A percentile compares a stretch with the other conserved stretches of the same genome.
Conservation (phyloP, 257 asterid genomes). For the Verbascum thapsus region DNA sequence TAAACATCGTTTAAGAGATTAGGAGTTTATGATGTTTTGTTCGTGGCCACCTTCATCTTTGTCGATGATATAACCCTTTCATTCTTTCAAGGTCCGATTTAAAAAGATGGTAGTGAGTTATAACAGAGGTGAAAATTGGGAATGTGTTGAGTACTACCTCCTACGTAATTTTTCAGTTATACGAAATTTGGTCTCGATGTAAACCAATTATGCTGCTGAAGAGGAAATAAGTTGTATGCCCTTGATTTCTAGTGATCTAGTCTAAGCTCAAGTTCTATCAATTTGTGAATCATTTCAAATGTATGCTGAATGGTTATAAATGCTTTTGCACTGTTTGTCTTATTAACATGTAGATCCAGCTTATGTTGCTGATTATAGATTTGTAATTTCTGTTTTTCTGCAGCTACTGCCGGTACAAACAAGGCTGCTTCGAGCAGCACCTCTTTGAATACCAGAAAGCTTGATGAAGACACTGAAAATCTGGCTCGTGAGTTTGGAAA, state of each 20-base stretch:
- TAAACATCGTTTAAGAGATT: too few relatives aligned
- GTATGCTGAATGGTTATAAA: background rate
- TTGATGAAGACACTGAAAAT: constrained; percentile 92
- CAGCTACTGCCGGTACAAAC: constrained; percentile 86
- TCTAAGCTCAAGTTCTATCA: background rate
- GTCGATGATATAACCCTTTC: too few relatives aligned
- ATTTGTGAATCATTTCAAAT: background rate
- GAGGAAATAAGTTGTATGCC: background rate
- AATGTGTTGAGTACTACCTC: background rate
- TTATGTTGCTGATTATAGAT: constrained; percentile 17
- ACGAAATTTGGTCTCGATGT: background rate
- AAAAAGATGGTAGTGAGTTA: too few relatives aligned
- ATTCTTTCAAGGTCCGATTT: too few relatives aligned
- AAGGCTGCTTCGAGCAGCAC: constrained; percentile 85
- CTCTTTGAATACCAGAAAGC: constrained; percentile 81
- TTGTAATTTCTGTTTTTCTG: constrained; percentile 24
- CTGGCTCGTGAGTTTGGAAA: constrained; percentile 78
- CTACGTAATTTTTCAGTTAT: background rate
- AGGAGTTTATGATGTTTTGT: too few relatives aligned
- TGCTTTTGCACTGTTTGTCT: background rate
- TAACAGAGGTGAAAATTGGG: background rate
- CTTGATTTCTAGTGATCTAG: background rate
- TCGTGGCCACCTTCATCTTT: too few relatives aligned
- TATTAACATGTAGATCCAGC: background rate
- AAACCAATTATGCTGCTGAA: background rate